A percentile compares a stretch with the other conserved stretches of the same genome.
phyloP scores from a whole-genome alignment of 345 rosid species.

The Tarenaya hassleriana region DNA sequence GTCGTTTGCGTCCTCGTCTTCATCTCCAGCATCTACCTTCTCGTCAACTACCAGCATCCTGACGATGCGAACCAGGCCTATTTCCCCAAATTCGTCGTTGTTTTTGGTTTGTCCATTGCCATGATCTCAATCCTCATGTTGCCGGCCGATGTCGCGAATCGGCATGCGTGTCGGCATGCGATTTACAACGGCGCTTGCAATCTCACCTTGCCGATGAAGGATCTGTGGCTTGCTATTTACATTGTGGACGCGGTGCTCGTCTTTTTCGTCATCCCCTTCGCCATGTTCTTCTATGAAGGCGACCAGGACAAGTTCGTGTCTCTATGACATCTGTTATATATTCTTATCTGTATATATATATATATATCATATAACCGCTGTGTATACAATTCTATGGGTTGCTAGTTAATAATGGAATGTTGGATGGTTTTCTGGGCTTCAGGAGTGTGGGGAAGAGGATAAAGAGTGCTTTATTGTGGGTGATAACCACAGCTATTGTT shows the following conservation, averaged over 20 bases:
- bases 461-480: slow-evolving; percentile 81
- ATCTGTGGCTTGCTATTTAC: slow-evolving; percentile 89
- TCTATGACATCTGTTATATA: slow-evolving; percentile 25
- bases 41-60: slow-evolving; percentile 97
- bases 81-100: slow-evolving; percentile 95
- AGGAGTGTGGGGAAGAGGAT: slow-evolving; percentile 82
- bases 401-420: neutral
- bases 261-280: slow-evolving; percentile 90
- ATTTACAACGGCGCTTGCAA: slow-evolving; percentile 91
- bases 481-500: slow-evolving; percentile 66
- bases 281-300: slow-evolving; percentile 97
- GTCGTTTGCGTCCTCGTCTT: slow-evolving; percentile 83
- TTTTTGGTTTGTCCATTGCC: slow-evolving; percentile 80
- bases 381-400: neutral
- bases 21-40: slow-evolving; percentile 86
- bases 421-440: slow-evolving; percentile 20
- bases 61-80: slow-evolving; percentile 98
- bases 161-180: slow-evolving; percentile 93
- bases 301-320: slow-evolving; percentile 91
- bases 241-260: slow-evolving; percentile 82
- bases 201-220: slow-evolving; percentile 94
- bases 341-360: neutral
- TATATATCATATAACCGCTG: neutral
- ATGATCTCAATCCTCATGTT: slow-evolving; percentile 91
- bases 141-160: slow-evolving; percentile 98